These are phyloP conservation scores for Quercus cerris DNA, from an alignment of 306 rosid species.

Conservation along the genomic window DNA sequence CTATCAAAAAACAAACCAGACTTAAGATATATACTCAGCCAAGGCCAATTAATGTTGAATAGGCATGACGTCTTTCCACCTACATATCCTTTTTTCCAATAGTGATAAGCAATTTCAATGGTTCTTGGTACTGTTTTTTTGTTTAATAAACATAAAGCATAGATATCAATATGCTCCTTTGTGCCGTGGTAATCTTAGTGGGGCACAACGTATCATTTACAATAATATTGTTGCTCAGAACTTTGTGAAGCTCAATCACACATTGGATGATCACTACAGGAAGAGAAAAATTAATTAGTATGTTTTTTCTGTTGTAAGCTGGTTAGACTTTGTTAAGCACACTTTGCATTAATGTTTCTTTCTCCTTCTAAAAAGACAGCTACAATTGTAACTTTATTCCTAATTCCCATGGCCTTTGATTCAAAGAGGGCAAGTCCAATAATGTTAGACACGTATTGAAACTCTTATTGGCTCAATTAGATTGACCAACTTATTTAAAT, in stretches of 20 bases:
- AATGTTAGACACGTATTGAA: neutral
- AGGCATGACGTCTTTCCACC: neutral
- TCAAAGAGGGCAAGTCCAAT: neutral
- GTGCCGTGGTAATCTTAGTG: conserved; percentile 1
- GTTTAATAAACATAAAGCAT: conserved; percentile 14
- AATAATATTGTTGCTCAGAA: neutral
- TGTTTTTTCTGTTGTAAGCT: too few relatives aligned
- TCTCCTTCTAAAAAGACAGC: neutral
- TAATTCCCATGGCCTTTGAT: neutral
- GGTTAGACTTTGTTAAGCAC: neutral
- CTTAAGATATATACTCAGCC: conserved; percentile 1
- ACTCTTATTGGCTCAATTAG: neutral
- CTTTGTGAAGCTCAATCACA: neutral
- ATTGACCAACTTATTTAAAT: too few relatives aligned
- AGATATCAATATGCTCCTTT: conserved; percentile 23
- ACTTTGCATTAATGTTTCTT: neutral
- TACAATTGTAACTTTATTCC: neutral
- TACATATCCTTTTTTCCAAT: neutral
- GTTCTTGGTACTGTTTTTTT: conserved; percentile 14
- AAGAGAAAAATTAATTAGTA: neutral
- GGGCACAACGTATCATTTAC: conserved; percentile 8
- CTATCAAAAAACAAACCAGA: conserved; percentile 1
- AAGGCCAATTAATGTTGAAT: neutral
- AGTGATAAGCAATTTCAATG: conserved; percentile 19
- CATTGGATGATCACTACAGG: neutral